These are phyloP conservation scores for Quercus phellos DNA, from an alignment of 331 rosid genomes.

Conservation along the genomic window DNA sequence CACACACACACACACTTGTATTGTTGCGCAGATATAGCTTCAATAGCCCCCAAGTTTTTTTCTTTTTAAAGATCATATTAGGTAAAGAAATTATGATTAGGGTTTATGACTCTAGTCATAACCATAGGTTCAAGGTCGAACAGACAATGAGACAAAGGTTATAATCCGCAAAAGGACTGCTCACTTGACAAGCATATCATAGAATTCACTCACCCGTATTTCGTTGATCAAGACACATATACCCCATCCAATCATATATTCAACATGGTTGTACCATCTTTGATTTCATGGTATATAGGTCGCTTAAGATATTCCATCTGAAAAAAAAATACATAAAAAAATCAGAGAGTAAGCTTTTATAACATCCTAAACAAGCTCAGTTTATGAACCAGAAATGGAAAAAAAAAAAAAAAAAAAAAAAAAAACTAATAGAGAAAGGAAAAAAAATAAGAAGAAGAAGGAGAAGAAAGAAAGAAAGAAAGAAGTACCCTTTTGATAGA, in stretches of 20 bases:
- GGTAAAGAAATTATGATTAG: not conserved
- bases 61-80: not conserved
- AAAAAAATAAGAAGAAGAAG: not conserved
- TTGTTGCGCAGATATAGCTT: not conserved
- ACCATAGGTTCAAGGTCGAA: conserved; percentile 40
- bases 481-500: not conserved
- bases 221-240: not conserved
- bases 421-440: too few relatives aligned
- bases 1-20: not conserved
- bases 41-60: not conserved
- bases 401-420: too few relatives aligned
- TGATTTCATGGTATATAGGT: not conserved
- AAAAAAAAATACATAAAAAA: not conserved
- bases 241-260: not conserved
- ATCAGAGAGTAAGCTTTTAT: not conserved
- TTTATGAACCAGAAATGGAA: too few relatives aligned
- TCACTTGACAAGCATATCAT: conserved; percentile 44
- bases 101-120: not conserved
- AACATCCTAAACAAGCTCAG: not conserved
- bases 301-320: not conserved
- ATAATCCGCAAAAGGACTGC: conserved; percentile 21
- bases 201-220: conserved; percentile 33
- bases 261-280: not conserved
- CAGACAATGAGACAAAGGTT: conserved; percentile 46
- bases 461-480: not conserved